phyloP scores from a whole-genome alignment of 768 basidiomycete genomes.

The Rhodotorula babjevae region DNA sequence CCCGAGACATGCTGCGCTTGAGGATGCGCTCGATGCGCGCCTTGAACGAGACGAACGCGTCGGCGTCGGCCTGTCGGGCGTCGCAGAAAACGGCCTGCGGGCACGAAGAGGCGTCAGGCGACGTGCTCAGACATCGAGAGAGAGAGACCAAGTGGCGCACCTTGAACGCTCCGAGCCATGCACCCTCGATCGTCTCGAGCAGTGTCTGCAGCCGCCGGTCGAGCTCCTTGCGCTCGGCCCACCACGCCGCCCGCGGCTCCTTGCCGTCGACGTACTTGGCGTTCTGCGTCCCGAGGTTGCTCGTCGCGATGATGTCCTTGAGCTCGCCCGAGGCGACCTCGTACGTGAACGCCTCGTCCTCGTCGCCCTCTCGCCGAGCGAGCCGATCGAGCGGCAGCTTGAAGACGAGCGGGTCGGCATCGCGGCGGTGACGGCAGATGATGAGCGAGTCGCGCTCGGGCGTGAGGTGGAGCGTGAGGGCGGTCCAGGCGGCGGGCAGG shows the following conservation, averaged over 20 bases:
- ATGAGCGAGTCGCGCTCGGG: conserved; percentile 79
- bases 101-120: not conserved
- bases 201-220: conserved; percentile 70
- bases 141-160: conserved; percentile 50
- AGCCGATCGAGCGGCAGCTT: conserved; percentile 74
- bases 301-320: conserved; percentile 69
- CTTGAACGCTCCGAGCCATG: conserved; percentile 97
- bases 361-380: conserved; percentile 68
- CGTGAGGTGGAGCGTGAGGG: conserved; percentile 75
- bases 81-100: conserved; percentile 45
- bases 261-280: conserved; percentile 68
- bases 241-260: conserved; percentile 71
- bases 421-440: conserved; percentile 68
- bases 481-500: conserved; percentile 74
- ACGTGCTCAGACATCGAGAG: accelerated
- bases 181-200: conserved; percentile 81
- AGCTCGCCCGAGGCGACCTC: conserved; percentile 70
- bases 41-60: conserved; percentile 59
- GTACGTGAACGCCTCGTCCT: conserved; percentile 65
- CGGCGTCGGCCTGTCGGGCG: conserved; percentile 51
- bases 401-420: conserved; percentile 67
- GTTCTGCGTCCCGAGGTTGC: conserved; percentile 67
- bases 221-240: conserved; percentile 71
- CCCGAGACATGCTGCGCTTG: conserved; percentile 56
- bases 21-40: conserved; percentile 69